phyloP scores from a whole-genome alignment of 2,329 filamentous ascomycete genomes.

The Fusarium hostae region DNA sequence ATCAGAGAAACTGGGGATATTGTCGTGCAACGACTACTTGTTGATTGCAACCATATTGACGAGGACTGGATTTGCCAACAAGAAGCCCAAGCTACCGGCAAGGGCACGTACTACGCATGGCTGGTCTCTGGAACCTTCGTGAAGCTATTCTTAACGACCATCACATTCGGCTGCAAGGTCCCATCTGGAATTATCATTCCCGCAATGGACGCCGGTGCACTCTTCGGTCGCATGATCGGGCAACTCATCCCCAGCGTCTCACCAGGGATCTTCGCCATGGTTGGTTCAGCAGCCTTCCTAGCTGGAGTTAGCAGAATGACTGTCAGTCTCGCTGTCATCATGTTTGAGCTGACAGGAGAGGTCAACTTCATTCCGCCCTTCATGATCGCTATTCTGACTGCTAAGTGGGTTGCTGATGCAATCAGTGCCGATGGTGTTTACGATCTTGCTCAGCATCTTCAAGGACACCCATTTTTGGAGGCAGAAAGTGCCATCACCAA shows the following conservation, averaged over 20 bases:
- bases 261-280: constrained; percentile 33
- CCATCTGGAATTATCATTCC: constrained; percentile 34
- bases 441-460: constrained; percentile 30
- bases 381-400: constrained; percentile 20
- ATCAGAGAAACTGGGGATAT: constrained; percentile 32
- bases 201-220: constrained; percentile 18
- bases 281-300: constrained; percentile 27
- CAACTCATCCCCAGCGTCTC: constrained; percentile 21
- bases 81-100: constrained; percentile 10
- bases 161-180: constrained; percentile 33
- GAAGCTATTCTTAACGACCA: constrained; percentile 25
- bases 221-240: constrained; percentile 25
- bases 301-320: constrained; percentile 35
- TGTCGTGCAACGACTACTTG: constrained; percentile 22
- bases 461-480: constrained; percentile 28
- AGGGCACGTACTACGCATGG: constrained; percentile 25
- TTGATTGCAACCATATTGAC: constrained; percentile 15
- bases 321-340: constrained; percentile 31
- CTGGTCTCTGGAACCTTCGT: constrained; percentile 19
- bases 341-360: constrained; percentile 29
- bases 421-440: constrained; percentile 32
- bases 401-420: constrained; percentile 33
- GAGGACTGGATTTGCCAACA: constrained; percentile 30
- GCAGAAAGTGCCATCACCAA: constrained; percentile 4
- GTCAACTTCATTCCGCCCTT: constrained; percentile 34